These are phyloP conservation scores for Vigna trinervia DNA, from an alignment of 306 rosid genomes.

Conservation along the genomic window DNA sequence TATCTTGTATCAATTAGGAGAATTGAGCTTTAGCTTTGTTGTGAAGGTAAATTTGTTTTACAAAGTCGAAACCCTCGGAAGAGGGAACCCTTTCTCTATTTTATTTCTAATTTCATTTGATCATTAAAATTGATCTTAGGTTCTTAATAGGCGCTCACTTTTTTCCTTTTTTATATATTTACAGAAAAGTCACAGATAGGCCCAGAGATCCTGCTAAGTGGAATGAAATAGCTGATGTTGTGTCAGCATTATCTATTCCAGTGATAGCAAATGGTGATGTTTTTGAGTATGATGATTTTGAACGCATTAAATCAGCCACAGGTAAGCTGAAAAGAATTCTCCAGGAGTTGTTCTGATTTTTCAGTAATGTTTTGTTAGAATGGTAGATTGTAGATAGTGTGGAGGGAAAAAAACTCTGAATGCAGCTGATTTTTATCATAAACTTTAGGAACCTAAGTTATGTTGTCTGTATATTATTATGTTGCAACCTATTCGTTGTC, in stretches of 20 bases:
- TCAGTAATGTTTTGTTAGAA: slow-evolving; percentile 33
- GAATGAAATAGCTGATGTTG: slow-evolving; percentile 90
- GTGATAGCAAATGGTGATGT: slow-evolving; percentile 92
- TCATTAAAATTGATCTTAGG: background rate
- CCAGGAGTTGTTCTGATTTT: slow-evolving; percentile 1
- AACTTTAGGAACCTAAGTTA: slow-evolving; percentile 22
- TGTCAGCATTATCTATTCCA: slow-evolving; percentile 82
- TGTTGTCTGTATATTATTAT: slow-evolving; percentile 25
- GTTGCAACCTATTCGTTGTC: slow-evolving; percentile 26
- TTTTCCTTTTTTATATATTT: slow-evolving; percentile 45
- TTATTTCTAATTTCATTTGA: background rate
- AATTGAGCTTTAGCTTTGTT: slow-evolving; percentile 1
- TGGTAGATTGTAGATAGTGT: slow-evolving; percentile 34
- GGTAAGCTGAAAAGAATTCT: slow-evolving; percentile 56
- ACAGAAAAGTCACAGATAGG: slow-evolving; percentile 83
- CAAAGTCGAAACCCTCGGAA: background rate
- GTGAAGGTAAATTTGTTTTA: background rate
- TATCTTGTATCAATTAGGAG: background rate
- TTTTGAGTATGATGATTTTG: slow-evolving; percentile 74
- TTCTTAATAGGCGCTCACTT: background rate
- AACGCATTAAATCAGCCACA: slow-evolving; percentile 73
- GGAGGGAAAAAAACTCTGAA: slow-evolving; percentile 23
- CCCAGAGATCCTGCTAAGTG: slow-evolving; percentile 97
- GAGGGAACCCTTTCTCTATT: background rate
- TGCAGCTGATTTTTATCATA: slow-evolving; percentile 12